phyloP scores from a whole-genome alignment of 192 early-diverging fungal genomes.

The Coemansia sp. region DNA sequence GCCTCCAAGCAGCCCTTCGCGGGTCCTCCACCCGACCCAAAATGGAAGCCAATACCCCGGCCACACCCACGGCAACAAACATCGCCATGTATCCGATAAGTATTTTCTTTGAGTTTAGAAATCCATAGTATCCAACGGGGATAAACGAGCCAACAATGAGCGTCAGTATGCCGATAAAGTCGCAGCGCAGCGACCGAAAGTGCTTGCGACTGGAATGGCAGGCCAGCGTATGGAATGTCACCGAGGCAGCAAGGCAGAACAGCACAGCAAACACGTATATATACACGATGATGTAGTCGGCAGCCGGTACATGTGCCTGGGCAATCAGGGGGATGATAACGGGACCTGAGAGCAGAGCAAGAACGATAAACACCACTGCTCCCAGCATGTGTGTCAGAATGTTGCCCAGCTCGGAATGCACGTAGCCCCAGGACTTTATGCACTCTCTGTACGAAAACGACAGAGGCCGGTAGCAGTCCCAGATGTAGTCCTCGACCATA shows the following conservation, averaged over 20 bases:
- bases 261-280: conserved; percentile 76
- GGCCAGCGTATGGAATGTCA: conserved; percentile 72
- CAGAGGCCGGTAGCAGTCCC: conserved; percentile 72
- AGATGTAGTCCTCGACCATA: conserved; percentile 79
- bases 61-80: conserved; percentile 61
- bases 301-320: conserved; percentile 15
- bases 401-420: conserved; percentile 93
- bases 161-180: conserved; percentile 87
- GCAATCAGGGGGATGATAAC: conserved; percentile 23
- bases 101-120: conserved; percentile 53
- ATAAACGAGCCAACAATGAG: conserved; percentile 65
- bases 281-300: conserved; percentile 69
- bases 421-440: conserved; percentile 66
- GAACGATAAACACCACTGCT: conserved; percentile 53
- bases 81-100: conserved; percentile 59
- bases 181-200: conserved; percentile 60
- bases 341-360: conserved; percentile 50
- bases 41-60: conserved; percentile 62
- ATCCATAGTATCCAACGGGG: conserved; percentile 50
- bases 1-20: conserved; percentile 69
- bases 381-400: conserved; percentile 83
- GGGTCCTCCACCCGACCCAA: conserved; percentile 65
- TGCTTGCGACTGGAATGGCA: conserved; percentile 69
- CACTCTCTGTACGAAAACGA: conserved; percentile 70
- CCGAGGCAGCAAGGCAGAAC: conserved; percentile 72